Evolutionary conservation across 495 filamentous ascomycete genomes (phyloP).

Genomic region (Lichina pygmaea): DNA sequence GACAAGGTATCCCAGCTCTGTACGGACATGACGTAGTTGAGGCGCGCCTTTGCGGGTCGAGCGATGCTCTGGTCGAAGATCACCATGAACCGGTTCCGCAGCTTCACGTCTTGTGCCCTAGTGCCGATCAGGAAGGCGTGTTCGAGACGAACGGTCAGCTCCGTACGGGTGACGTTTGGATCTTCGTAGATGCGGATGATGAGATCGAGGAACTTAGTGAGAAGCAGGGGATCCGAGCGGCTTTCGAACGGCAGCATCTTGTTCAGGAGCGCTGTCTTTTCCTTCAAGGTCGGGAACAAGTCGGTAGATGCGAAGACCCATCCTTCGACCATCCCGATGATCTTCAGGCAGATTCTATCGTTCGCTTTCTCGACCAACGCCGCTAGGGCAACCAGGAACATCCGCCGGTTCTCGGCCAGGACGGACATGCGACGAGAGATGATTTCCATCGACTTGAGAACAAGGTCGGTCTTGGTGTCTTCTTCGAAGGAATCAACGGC

Average conservation of each 20-base stretch:
- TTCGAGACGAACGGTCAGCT: constrained; percentile 87
- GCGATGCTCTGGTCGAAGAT: constrained; percentile 86
- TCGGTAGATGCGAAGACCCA: constrained; percentile 92
- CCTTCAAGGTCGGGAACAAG: constrained; percentile 84
- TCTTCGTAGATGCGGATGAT: constrained; percentile 97
- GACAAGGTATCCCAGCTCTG: constrained; percentile 93
- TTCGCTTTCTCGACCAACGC: constrained; percentile 83
- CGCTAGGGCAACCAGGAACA: constrained; percentile 82
- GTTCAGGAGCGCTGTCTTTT: constrained; percentile 86
- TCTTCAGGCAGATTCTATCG: constrained; percentile 67
- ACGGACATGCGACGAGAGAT: constrained; percentile 76
- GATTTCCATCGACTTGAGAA: constrained; percentile 82
- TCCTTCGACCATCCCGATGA: constrained; percentile 73
- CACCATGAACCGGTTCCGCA: constrained; percentile 83
- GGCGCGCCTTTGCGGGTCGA: constrained; percentile 55
- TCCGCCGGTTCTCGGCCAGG: constrained; percentile 72
- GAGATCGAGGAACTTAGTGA: constrained; percentile 79
- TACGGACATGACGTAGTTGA: constrained; percentile 68
- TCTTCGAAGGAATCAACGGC: constrained; percentile 48
- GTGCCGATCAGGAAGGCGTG: constrained; percentile 94
- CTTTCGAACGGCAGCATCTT: constrained; percentile 95
- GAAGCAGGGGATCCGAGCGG: constrained; percentile 49
- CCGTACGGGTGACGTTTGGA: constrained; percentile 75
- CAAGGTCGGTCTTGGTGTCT: constrained; percentile 63
- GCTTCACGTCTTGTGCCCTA: constrained; percentile 78